Percentiles rank a stretch among this genome's conserved stretches.
These are phyloP conservation scores for Endoconidiophora polonica DNA, from an alignment of 2,329 filamentous ascomycete species.

Conservation along the genomic window DNA sequence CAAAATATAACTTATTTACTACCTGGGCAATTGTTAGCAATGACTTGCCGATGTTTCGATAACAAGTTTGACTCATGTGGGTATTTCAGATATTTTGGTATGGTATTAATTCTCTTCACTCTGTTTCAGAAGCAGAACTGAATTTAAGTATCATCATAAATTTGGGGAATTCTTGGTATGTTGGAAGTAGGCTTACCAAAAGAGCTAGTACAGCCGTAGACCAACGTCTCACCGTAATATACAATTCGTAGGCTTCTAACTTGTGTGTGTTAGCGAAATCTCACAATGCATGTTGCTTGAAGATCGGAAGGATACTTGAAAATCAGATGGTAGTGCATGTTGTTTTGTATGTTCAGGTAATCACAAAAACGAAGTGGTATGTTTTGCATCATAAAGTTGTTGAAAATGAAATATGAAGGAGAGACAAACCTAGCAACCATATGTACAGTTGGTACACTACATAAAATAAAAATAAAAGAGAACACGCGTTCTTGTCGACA, in stretches of 20 bases:
- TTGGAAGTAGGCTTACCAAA: not conserved
- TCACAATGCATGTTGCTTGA: too few species aligned
- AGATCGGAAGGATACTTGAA: not conserved
- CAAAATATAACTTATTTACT: too few species aligned
- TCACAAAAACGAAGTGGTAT: constrained; percentile 14
- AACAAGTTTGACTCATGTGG: not conserved
- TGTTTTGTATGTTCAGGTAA: constrained; percentile 27
- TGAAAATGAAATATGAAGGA: not conserved
- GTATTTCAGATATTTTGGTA: constrained; percentile 18
- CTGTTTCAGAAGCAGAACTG: constrained; percentile 63
- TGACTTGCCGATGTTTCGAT: not conserved
- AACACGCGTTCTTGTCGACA: not conserved
- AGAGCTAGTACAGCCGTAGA: too few species aligned
- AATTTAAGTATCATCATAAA: constrained; percentile 47
- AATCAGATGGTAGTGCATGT: constrained; percentile 68
- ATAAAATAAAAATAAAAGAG: not conserved
- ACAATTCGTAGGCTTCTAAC: too few species aligned
- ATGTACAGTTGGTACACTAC: not conserved
- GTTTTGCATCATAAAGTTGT: constrained; percentile 11
- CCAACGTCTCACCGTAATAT: too few species aligned
- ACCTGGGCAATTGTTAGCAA: not conserved
- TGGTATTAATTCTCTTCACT: constrained; percentile 48
- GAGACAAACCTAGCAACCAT: not conserved
- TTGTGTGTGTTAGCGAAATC: too few species aligned
- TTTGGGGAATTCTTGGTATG: not conserved